A percentile compares a stretch with the other conserved stretches of the same genome.
Evolutionary conservation across 805 yeast genomes (phyloP).

Genomic region (Sugiyamaella marilandica): DNA sequence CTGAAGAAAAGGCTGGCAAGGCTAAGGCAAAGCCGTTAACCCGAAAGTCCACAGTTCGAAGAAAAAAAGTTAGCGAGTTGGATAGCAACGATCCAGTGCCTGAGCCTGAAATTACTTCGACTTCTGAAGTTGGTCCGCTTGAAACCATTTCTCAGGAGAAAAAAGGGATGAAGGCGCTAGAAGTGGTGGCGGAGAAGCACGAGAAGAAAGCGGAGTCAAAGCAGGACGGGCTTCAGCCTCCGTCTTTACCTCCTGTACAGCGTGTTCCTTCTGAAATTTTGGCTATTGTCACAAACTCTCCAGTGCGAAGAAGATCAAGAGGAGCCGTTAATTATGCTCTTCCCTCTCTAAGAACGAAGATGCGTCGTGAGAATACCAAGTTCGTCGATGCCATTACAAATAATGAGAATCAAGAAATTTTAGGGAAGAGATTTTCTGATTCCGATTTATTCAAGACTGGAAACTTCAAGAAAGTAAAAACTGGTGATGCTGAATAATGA

Average conservation of each 20-base stretch:
- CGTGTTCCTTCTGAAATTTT: neutral
- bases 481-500: neutral
- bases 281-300: neutral
- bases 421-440: neutral
- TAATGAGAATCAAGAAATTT: constrained; percentile 8
- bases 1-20: too few relatives aligned
- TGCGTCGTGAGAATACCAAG: constrained; percentile 60
- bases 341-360: constrained; percentile 61
- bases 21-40: too few relatives aligned
- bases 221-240: constrained; percentile 4
- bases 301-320: constrained; percentile 41
- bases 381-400: constrained; percentile 51
- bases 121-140: neutral
- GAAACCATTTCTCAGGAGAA: neutral
- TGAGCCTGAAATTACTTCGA: too few relatives aligned
- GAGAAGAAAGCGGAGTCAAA: constrained; percentile 2
- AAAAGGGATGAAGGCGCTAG: constrained; percentile 6
- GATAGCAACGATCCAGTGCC: too few relatives aligned
- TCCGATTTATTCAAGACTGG: neutral
- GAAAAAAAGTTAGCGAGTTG: too few relatives aligned
- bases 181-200: neutral
- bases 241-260: neutral
- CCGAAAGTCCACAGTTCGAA: too few relatives aligned
- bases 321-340: constrained; percentile 57
- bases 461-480: neutral